Evolutionary conservation across 306 rosid species (phyloP), one percentile per base, ranked within the genome.

Genomic region (Acacia acuminata): DNA sequence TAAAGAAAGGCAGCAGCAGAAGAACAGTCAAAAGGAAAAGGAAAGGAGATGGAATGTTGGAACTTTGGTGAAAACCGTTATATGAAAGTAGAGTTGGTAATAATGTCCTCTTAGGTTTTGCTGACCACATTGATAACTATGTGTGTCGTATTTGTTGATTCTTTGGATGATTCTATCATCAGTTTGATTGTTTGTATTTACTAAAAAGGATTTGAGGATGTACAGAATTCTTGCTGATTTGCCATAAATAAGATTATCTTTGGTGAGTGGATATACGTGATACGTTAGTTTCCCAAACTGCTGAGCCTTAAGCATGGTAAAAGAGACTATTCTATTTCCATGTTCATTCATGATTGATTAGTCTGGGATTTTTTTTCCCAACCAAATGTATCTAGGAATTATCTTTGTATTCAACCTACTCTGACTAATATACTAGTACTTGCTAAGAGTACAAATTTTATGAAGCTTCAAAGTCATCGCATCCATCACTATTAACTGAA

Each of bases 11-110:
- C 97, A 87, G 87, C 90, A 86, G 55, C 70, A 64, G 36, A 89
- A 91, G 86, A 93, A 82, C 74, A 83, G 40, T 68, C 94, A 86
- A 10, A 95, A 87, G 90, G 99, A 92, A 51, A 95, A 92, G 96
- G 97, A 96, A 86, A 92, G 98, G 74, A 98, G 94, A 16, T 93
- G 98, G 97, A 92, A 91, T 64, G 61, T 83, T 45, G 92, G 94
- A 65, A 85, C 87, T 13, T 55, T 79, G 2, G 91, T 84, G 48
- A 90, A 88, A 84, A 71, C 75, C 22, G 85, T 58, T 50, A 72
- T 82, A 16, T 83, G 80, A 77, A 70, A 34, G 10, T 50, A 64
- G 64, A 43, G 42, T 79, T 80, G 44, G 69, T 71, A 50, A 43
- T 51, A 5, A 51, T 72, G 55, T 5, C 70, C 40, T 14, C 42